Evolutionary conservation across 1,284 basidiomycete genomes (phyloP).

Genomic region (Caloboletus firmus): DNA sequence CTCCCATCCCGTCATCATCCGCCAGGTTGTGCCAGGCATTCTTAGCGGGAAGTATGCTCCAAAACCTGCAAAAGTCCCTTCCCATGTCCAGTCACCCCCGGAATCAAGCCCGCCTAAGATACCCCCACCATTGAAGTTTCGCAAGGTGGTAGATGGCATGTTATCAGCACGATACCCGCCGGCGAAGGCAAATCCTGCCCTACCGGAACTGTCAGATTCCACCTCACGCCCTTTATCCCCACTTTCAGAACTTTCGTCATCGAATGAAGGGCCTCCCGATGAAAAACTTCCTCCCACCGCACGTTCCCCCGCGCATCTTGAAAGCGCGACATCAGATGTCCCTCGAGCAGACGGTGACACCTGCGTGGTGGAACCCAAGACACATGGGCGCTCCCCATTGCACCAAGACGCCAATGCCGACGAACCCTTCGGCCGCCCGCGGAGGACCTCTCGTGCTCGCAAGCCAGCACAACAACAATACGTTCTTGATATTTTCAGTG

Average conservation of each 20-base stretch:
- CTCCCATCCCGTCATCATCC: constrained; percentile 31
- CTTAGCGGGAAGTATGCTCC: constrained; percentile 33
- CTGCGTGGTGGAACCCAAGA: background rate
- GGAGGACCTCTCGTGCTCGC: constrained; percentile 55
- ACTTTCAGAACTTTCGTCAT: constrained; percentile 33
- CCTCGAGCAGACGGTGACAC: background rate
- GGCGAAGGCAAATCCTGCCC: constrained; percentile 15
- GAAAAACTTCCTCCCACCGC: background rate
- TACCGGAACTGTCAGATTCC: constrained; percentile 4
- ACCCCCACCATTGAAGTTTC: constrained; percentile 31
- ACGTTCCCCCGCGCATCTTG: background rate
- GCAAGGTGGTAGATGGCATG: constrained; percentile 40
- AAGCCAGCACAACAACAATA: constrained; percentile 42
- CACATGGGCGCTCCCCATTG: background rate
- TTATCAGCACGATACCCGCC: constrained; percentile 30
- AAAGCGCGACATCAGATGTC: constrained; percentile 1
- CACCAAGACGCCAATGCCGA: constrained; percentile 3
- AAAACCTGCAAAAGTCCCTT: constrained; percentile 17
- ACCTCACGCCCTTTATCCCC: constrained; percentile 16
- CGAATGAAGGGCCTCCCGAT: constrained; percentile 18
- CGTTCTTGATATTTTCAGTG: constrained; percentile 42
- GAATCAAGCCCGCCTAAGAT: constrained; percentile 26
- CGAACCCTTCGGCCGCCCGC: constrained; percentile 25
- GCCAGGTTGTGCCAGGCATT: constrained; percentile 41
- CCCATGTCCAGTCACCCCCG: constrained; percentile 11